phyloP scores from a whole-genome alignment of 2,329 filamentous ascomycete genomes.

The Akanthomyces dipterigenus region DNA sequence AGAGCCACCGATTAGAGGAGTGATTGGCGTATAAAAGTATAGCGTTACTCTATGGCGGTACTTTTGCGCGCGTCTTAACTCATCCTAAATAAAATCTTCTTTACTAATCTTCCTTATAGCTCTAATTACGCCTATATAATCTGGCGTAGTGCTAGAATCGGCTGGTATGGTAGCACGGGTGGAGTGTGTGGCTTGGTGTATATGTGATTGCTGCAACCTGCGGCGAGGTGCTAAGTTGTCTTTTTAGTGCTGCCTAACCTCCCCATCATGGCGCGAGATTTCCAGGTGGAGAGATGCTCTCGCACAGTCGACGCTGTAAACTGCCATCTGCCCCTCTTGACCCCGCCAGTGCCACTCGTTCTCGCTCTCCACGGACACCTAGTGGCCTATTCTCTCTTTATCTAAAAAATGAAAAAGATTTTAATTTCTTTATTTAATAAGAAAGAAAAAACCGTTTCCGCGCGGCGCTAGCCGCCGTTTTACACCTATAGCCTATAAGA shows the following conservation, averaged over 20 bases:
- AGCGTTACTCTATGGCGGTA: neutral
- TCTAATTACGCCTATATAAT: neutral
- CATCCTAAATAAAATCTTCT: neutral
- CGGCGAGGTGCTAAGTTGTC: neutral
- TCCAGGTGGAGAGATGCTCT: too few species aligned
- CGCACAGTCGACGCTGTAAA: too few species aligned
- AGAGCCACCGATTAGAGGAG: neutral
- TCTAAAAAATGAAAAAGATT: too few species aligned
- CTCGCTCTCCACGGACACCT: too few species aligned
- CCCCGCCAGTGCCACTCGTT: too few species aligned
- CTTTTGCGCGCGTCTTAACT: neutral
- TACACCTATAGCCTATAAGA: neutral
- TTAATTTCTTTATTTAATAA: too few species aligned
- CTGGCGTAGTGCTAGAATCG: neutral
- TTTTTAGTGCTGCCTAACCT: neutral
- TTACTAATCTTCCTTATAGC: neutral
- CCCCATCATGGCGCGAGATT: too few species aligned
- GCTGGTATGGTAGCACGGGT: too few species aligned
- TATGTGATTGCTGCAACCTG: neutral
- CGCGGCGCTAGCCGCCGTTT: neutral
- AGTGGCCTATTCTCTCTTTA: too few species aligned
- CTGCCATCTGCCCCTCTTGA: too few species aligned
- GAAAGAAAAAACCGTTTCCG: too few species aligned
- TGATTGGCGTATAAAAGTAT: neutral
- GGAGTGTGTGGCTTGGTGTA: neutral